phyloP scores from a whole-genome alignment of 2,329 filamentous ascomycete genomes.

The Aspergillaceae sp. region DNA sequence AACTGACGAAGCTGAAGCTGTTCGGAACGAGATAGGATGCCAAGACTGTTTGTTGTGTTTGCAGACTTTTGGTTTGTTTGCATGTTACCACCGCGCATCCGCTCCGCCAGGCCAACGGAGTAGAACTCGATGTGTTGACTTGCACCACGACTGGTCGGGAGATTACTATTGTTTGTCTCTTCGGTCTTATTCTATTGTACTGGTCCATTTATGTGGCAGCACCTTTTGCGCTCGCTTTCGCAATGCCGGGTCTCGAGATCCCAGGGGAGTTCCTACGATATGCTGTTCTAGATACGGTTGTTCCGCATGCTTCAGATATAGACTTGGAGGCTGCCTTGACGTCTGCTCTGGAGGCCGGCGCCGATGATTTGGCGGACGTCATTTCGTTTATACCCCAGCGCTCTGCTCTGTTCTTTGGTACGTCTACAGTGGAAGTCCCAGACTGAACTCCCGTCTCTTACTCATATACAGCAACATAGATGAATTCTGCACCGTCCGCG shows the following conservation, averaged over 20 bases:
- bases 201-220: neutral
- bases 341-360: slow-evolving; percentile 37
- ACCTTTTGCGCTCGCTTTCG: slow-evolving; percentile 11
- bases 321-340: slow-evolving; percentile 34
- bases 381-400: slow-evolving; percentile 44
- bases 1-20: slow-evolving; percentile 16
- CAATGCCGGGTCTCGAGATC: slow-evolving; percentile 28
- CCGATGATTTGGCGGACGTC: slow-evolving; percentile 37
- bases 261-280: slow-evolving; percentile 34
- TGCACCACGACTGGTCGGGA: neutral
- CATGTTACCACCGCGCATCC: slow-evolving; percentile 8
- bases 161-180: neutral
- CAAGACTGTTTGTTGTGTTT: slow-evolving; percentile 22
- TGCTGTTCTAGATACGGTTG: slow-evolving; percentile 36
- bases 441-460: slow-evolving; percentile 31
- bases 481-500: slow-evolving; percentile 45
- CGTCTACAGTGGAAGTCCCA: slow-evolving; percentile 5
- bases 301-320: slow-evolving; percentile 34
- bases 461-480: slow-evolving; percentile 44
- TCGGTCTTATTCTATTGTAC: neutral
- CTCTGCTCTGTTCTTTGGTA: slow-evolving; percentile 46
- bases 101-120: neutral
- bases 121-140: neutral
- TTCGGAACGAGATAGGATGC: slow-evolving; percentile 1
- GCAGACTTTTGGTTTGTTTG: slow-evolving; percentile 19